Percentiles rank a stretch among this genome's conserved stretches.
Conservation (phyloP, 2,329 filamentous ascomycete genomes). For the Sphaerostilbella broomeana region DNA sequence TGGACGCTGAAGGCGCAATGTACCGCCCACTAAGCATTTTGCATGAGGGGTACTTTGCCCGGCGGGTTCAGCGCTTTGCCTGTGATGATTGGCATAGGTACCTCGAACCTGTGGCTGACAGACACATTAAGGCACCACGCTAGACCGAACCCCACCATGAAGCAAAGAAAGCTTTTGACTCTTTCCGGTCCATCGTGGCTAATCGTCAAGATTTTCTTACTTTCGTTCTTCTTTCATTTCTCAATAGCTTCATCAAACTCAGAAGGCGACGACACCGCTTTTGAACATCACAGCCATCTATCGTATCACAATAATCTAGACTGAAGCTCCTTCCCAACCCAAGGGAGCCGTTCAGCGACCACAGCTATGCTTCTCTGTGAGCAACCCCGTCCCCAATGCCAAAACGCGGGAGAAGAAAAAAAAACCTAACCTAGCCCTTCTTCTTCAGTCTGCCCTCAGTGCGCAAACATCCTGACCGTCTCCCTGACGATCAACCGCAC, state of each 20-base stretch:
- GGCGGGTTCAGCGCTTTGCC: background rate
- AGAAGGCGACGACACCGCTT: too few relatives aligned
- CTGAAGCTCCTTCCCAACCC: background rate
- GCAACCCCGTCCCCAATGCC: too few relatives aligned
- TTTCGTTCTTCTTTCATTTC: too few relatives aligned
- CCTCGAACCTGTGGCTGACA: background rate
- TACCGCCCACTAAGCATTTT: too few relatives aligned
- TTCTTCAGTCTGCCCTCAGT: constrained; percentile 67
- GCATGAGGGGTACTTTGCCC: too few relatives aligned
- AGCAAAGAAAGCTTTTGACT: too few relatives aligned
- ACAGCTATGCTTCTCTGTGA: constrained; percentile 61
- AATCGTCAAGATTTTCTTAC: background rate
- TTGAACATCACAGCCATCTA: too few relatives aligned
- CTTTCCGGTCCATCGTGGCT: background rate
- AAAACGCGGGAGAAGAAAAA: too few relatives aligned
- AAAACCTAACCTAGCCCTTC: constrained; percentile 16
- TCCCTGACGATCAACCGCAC: constrained; percentile 48
- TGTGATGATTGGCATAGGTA: too few relatives aligned
- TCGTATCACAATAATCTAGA: background rate
- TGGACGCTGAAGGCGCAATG: too few relatives aligned
- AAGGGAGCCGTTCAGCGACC: background rate
- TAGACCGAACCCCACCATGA: constrained; percentile 6
- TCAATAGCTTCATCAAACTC: too few relatives aligned
- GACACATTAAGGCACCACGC: background rate
- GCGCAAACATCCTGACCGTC: constrained; percentile 77